These are phyloP conservation scores for Clonostachys chloroleuca DNA, from an alignment of 2,329 filamentous ascomycete genomes.

Conservation along the genomic window DNA sequence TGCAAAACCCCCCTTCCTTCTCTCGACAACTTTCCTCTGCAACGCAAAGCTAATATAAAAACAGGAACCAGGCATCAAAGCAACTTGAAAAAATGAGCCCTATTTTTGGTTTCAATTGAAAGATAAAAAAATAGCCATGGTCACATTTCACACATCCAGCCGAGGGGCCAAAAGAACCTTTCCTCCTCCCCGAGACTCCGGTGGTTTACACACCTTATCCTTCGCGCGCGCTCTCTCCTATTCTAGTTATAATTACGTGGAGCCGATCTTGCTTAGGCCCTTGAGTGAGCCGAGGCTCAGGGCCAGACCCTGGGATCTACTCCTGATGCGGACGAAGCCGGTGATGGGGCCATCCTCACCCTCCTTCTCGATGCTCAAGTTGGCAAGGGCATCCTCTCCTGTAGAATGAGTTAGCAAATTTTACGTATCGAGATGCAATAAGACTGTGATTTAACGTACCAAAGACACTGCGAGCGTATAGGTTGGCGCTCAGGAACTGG, in stretches of 20 bases:
- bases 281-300: slow-evolving; percentile 92
- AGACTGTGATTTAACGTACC: slow-evolving; percentile 59
- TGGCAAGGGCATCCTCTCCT: slow-evolving; percentile 98
- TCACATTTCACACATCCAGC: no score
- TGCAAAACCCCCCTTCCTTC: no score
- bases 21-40: no score
- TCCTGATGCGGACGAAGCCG: slow-evolving; percentile 96
- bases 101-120: no score
- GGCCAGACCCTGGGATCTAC: slow-evolving; percentile 90
- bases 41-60: no score
- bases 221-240: no score
- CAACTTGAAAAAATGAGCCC: no score
- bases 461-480: slow-evolving; percentile 96
- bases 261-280: slow-evolving; percentile 79
- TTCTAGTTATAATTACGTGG: slow-evolving; percentile 8
- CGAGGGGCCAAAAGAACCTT: no score
- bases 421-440: slow-evolving; percentile 3
- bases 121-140: no score
- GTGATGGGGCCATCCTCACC: slow-evolving; percentile 93
- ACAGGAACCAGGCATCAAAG: no score
- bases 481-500: slow-evolving; percentile 93
- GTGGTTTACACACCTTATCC: no score
- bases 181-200: no score
- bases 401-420: slow-evolving; percentile 12
- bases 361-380: slow-evolving; percentile 96